A percentile compares a stretch with the other conserved stretches of the same genome.
Evolutionary conservation across 2,329 filamentous ascomycete genomes (phyloP).

Genomic region (Aspergillus piperis): DNA sequence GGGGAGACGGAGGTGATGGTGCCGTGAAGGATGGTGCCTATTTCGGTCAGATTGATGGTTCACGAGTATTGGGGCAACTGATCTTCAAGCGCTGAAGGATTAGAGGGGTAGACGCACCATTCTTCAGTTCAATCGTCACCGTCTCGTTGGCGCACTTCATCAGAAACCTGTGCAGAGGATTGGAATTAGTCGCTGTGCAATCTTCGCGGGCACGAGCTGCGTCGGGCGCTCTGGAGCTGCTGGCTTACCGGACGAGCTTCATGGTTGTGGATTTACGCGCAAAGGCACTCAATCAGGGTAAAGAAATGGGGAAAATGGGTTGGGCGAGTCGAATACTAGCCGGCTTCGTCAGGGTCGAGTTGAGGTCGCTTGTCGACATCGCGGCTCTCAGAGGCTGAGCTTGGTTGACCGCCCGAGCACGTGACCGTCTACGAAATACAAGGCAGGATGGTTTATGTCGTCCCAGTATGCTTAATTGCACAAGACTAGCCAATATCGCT

Average conservation of each 20-base stretch:
- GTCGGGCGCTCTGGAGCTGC: no score
- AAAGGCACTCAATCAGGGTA: neutral
- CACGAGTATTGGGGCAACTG: neutral
- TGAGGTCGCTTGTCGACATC: slow-evolving; percentile 8
- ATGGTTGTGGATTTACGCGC: slow-evolving; percentile 57
- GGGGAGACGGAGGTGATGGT: slow-evolving; percentile 96
- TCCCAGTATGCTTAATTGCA: neutral
- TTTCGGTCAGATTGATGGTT: slow-evolving; percentile 1
- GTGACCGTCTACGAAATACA: slow-evolving; percentile 5
- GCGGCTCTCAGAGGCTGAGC: slow-evolving; percentile 21
- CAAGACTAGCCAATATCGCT: neutral
- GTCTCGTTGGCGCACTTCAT: slow-evolving; percentile 99
- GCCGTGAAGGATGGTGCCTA: slow-evolving; percentile 92
- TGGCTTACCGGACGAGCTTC: slow-evolving; percentile 86
- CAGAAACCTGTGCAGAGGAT: slow-evolving; percentile 68
- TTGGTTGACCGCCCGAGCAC: slow-evolving; percentile 17
- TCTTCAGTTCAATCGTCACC: slow-evolving; percentile 97
- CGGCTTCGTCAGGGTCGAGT: neutral
- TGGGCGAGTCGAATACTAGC: neutral
- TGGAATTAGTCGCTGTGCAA: neutral
- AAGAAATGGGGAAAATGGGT: neutral
- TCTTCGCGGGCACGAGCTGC: neutral
- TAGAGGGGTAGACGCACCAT: slow-evolving; percentile 67
- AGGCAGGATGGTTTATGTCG: neutral
- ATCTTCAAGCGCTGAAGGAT: neutral